These are phyloP conservation scores for Aspergillus ochraceoroseus DNA, from an alignment of 2,329 filamentous ascomycete species.

Conservation along the genomic window DNA sequence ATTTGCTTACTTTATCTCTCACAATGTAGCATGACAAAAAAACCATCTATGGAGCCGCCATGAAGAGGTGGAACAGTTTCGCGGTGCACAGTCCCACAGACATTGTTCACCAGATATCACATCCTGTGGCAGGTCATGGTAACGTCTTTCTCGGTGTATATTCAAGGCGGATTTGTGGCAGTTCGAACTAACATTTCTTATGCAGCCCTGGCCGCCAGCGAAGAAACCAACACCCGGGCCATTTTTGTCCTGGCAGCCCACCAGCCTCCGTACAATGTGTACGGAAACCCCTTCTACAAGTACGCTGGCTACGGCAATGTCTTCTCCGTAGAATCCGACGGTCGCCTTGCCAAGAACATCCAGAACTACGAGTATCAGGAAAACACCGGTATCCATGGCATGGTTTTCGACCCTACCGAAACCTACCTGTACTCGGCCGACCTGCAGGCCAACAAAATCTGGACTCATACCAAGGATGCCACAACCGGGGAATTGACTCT, in stretches of 20 bases:
- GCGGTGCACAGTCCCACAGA: slow-evolving; percentile 68
- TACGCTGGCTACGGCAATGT: slow-evolving; percentile 77
- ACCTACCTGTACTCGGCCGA: slow-evolving; percentile 49
- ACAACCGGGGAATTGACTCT: slow-evolving; percentile 60
- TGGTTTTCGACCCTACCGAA: slow-evolving; percentile 45
- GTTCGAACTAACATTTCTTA: not conserved
- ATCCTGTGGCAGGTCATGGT: slow-evolving; percentile 73
- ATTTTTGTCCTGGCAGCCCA: slow-evolving; percentile 81
- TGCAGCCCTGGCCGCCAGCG: slow-evolving; percentile 61
- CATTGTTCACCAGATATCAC: slow-evolving; percentile 69
- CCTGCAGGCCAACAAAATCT: slow-evolving; percentile 54
- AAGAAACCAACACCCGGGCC: slow-evolving; percentile 74
- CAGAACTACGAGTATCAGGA: slow-evolving; percentile 46
- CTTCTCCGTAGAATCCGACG: slow-evolving; percentile 44
- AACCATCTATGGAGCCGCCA: slow-evolving; percentile 80
- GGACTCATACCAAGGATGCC: slow-evolving; percentile 70
- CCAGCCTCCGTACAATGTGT: slow-evolving; percentile 73
- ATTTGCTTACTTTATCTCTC: slow-evolving; percentile 9
- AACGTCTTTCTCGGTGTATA: slow-evolving; percentile 33
- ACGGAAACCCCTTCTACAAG: slow-evolving; percentile 87
- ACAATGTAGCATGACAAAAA: slow-evolving; percentile 65
- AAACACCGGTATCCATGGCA: slow-evolving; percentile 48
- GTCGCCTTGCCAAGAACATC: slow-evolving; percentile 40
- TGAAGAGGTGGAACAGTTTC: slow-evolving; percentile 91
- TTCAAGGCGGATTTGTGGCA: not conserved